phyloP scores from a whole-genome alignment of 208 protist species.

The Crithidia brevicula region DNA sequence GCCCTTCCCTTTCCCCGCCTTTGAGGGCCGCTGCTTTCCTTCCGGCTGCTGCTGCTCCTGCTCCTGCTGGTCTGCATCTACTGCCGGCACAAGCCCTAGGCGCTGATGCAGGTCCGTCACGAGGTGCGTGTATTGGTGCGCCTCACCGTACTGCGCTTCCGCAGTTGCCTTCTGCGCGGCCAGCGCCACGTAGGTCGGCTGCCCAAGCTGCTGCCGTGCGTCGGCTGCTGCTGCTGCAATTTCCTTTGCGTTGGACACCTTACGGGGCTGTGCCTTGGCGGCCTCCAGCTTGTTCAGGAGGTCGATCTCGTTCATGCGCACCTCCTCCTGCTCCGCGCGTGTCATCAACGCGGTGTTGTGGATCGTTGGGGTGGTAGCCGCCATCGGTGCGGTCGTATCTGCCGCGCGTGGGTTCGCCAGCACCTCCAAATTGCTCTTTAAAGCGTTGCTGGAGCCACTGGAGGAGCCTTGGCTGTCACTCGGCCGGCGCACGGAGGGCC shows the following conservation, averaged over 20 bases:
- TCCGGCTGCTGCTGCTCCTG: not conserved
- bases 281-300: slow-evolving; percentile 8
- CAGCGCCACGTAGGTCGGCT: slow-evolving; percentile 31
- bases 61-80: not conserved
- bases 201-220: slow-evolving; percentile 33
- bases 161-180: slow-evolving; percentile 20
- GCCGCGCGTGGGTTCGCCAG: not conserved
- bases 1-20: not conserved
- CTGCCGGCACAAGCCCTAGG: slow-evolving; percentile 12
- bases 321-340: slow-evolving; percentile 10
- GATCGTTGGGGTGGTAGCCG: not conserved
- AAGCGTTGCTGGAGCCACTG: not conserved
- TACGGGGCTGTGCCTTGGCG: slow-evolving; percentile 1
- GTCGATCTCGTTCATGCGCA: slow-evolving; percentile 10
- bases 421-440: not conserved
- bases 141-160: slow-evolving; percentile 12
- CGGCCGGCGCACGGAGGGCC: too few species aligned
- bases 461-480: too few species aligned
- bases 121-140: slow-evolving; percentile 19
- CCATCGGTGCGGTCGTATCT: not conserved
- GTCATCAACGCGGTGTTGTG: not conserved
- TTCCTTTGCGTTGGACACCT: slow-evolving; percentile 14
- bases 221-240: slow-evolving; percentile 30
- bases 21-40: not conserved
- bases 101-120: slow-evolving; percentile 25